Evolutionary conservation across 2,329 filamentous ascomycete species (phyloP), one percentile per base, ranked within the genome.

Genomic region (Ilyonectria robusta): DNA sequence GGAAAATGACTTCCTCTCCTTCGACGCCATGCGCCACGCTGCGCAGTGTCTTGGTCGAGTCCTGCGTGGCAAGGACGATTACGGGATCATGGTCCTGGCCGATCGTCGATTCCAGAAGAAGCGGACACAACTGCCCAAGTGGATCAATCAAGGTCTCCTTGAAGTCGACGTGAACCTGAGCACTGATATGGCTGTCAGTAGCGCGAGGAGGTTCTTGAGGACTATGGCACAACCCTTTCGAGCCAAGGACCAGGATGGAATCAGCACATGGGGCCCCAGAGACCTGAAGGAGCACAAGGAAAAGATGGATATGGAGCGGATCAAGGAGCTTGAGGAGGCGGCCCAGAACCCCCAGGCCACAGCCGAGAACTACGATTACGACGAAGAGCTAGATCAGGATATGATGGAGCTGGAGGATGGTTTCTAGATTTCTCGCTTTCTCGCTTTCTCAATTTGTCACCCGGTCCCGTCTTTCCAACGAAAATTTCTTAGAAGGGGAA

Each of bases 11-110:
- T 99, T 99, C 78, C 84, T 99, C 10, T 98, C 96, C 21, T 99
- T 99, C 85, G 96, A 99, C 78, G 96, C 96, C 23, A 99, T 99
- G 95, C 91, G 96, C n/a, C 96, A 99, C 79, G 96, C 96, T 15
- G 95, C 96, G 1, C 96, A 99, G 79, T 99, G 96, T 77, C 85
- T 99, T 2, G 97, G 96, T 15, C 95, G 96, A 78, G 96, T 99
- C 48, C 85, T 99, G 69, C 88, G 96, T 75, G 96, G 96, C 26
- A 99, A 99, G 80, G 97, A 99, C 78, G 96, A 99, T 81, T 99
- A 99, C 80, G 96, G 96, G n/a, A 94, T 99, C 84, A 99, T 99
- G 96, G 95, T 99, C 5, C 86, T 99, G 31, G 96, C 97, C 2
- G 96, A 99, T 80, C 91, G 94, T 47, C 90, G 96, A 19, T 99